Percentiles rank a stretch among this genome's conserved stretches.
Conservation (phyloP, 352 stramenopile species). For the Pilasporangium apinafurcum region DNA sequence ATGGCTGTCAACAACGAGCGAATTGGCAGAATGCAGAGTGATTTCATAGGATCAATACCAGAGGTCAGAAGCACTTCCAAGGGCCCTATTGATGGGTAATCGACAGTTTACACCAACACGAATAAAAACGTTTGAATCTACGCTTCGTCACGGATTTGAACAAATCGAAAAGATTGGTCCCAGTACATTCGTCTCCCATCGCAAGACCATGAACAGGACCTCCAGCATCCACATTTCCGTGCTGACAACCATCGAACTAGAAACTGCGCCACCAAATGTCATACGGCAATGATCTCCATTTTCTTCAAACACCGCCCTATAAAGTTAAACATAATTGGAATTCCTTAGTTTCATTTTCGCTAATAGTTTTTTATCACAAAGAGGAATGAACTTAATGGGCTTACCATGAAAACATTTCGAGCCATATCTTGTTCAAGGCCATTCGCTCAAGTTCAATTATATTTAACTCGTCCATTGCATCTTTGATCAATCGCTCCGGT, state of each 20-base stretch:
- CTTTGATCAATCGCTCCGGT: conserved; percentile 3
- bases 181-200: conserved; percentile 49
- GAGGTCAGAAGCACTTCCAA: too few species aligned
- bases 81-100: too few species aligned
- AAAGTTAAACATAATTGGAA: neutral
- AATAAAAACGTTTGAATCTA: too few species aligned
- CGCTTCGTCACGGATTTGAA: too few species aligned
- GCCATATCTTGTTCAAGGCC: conserved; percentile 17
- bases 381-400: conserved; percentile 38
- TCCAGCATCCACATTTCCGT: conserved; percentile 59
- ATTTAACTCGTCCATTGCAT: neutral
- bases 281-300: conserved; percentile 25
- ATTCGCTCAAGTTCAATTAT: neutral
- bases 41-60: too few species aligned
- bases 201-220: conserved; percentile 47
- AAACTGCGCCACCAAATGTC: conserved; percentile 42
- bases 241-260: conserved; percentile 25
- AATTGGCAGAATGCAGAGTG: too few species aligned
- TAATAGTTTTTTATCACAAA: conserved; percentile 19
- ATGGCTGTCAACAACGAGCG: too few species aligned
- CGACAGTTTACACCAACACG: too few species aligned
- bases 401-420: conserved; percentile 46
- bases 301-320: conserved; percentile 44
- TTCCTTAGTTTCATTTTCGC: neutral
- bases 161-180: conserved; percentile 25